phyloP scores from a whole-genome alignment of 108 stramenopile species.

The Pelagomonas calceolata region DNA sequence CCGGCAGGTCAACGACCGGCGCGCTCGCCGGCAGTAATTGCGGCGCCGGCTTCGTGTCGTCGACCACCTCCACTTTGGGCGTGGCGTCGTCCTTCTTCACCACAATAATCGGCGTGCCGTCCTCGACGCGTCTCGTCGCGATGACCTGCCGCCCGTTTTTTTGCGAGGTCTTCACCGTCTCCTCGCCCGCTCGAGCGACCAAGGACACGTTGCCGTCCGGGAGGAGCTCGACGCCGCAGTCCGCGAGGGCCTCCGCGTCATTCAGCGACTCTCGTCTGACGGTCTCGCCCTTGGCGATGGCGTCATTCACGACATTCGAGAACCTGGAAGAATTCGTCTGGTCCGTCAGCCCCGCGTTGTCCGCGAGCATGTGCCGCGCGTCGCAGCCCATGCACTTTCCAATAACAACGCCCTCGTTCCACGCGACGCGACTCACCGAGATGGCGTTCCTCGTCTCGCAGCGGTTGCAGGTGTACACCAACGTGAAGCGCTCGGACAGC shows the following conservation, averaged over 20 bases:
- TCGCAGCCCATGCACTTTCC: background rate
- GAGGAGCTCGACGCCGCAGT: background rate
- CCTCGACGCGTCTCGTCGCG: background rate
- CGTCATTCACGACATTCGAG: background rate
- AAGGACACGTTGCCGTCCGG: background rate
- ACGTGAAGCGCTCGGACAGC: background rate
- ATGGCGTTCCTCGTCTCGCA: background rate
- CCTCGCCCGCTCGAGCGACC: background rate
- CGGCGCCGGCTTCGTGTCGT: background rate
- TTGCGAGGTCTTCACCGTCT: background rate
- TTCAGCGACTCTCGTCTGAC: background rate
- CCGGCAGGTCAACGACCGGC: background rate
- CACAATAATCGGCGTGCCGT: background rate
- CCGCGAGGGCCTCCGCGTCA: background rate
- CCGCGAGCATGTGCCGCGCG: background rate
- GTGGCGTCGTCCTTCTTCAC: background rate
- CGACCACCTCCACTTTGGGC: background rate
- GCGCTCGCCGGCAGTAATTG: background rate
- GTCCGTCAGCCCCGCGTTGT: background rate
- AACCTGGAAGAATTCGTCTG: background rate
- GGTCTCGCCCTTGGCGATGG: background rate
- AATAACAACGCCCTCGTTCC: background rate
- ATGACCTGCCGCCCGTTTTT: background rate
- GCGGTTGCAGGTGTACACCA: background rate
- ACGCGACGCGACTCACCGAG: background rate